Percentiles rank a stretch among this genome's conserved stretches.
Evolutionary conservation across 2,329 filamentous ascomycete genomes (phyloP).

Genomic region (Bipolaris bicolor): DNA sequence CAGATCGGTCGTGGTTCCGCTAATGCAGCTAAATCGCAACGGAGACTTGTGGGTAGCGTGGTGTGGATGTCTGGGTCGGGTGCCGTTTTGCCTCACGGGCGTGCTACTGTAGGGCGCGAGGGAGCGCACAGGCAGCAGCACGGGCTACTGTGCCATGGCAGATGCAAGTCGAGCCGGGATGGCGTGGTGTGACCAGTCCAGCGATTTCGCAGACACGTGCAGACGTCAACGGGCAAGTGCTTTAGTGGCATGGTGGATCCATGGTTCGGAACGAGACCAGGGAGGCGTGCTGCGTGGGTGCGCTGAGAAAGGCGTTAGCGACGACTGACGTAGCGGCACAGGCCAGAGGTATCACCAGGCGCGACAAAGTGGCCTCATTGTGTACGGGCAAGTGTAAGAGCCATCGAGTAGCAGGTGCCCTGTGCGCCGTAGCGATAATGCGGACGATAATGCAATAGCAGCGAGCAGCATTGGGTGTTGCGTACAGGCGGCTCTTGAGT

Average conservation of each 20-base stretch:
- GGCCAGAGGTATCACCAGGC: background rate
- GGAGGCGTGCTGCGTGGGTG: background rate
- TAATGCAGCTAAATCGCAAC: constrained; percentile 23
- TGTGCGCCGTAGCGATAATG: background rate
- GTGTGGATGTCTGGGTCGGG: constrained; percentile 20
- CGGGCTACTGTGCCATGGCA: constrained; percentile 8
- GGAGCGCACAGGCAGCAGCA: constrained; percentile 14
- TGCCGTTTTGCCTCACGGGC: constrained; percentile 16
- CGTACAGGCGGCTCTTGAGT: constrained; percentile 1
- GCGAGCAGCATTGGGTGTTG: background rate
- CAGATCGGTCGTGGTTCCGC: constrained; percentile 3
- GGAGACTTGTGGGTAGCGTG: constrained; percentile 31
- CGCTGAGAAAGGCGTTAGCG: constrained; percentile 1
- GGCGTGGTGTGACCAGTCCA: constrained; percentile 7
- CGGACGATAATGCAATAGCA: background rate
- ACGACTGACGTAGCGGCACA: constrained; percentile 8
- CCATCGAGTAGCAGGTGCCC: background rate
- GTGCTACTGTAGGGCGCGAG: constrained; percentile 26
- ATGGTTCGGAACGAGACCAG: constrained; percentile 1
- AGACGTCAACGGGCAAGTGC: constrained; percentile 13
- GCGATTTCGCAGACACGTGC: constrained; percentile 13
- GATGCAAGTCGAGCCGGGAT: constrained; percentile 11
- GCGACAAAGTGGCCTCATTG: background rate
- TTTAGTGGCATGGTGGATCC: background rate
- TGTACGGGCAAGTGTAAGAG: background rate